phyloP scores from a whole-genome alignment of 2,329 filamentous ascomycete genomes.

The Spiromastix sp. region DNA sequence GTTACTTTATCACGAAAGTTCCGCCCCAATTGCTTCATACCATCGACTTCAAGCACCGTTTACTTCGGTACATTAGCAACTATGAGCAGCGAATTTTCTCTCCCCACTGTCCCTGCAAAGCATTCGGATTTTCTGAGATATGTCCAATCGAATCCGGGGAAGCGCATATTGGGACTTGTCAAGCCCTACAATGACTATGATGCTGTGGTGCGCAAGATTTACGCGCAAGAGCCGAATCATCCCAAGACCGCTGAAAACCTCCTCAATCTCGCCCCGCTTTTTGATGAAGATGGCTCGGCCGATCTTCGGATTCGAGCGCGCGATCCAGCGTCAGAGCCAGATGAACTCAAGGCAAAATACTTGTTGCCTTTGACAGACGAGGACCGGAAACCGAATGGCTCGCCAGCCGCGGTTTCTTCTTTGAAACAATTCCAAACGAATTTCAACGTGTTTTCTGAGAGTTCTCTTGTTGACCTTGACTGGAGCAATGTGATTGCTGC shows the following conservation, averaged over 20 bases:
- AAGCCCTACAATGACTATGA: conserved; percentile 22
- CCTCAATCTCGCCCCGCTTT: conserved; percentile 21
- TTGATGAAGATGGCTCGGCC: conserved; percentile 10
- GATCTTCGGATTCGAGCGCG: conserved; percentile 15
- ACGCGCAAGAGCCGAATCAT: conserved; percentile 20
- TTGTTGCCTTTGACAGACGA: conserved; percentile 23
- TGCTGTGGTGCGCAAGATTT: conserved; percentile 21
- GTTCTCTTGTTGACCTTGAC: conserved; percentile 61
- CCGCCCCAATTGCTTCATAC: too few species aligned
- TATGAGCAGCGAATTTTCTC: too few species aligned
- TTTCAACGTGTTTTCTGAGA: conserved; percentile 74
- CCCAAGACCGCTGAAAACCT: conserved; percentile 13
- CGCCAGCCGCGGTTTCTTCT: conserved; percentile 56
- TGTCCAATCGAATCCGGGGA: too few species aligned
- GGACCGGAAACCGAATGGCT: conserved; percentile 49
- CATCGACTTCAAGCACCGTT: too few species aligned
- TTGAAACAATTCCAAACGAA: conserved; percentile 66
- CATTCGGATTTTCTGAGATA: too few species aligned
- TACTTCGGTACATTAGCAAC: too few species aligned
- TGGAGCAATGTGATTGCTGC: conserved; percentile 77
- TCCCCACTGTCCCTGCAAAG: too few species aligned
- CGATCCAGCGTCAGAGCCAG: conserved; percentile 13
- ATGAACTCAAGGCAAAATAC: conserved; percentile 17
- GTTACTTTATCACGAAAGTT: too few species aligned
- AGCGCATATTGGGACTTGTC: too few species aligned